A percentile compares a stretch with the other conserved stretches of the same genome.
Conservation (phyloP, 2,329 filamentous ascomycete species). For the Colletotrichum liriopes region DNA sequence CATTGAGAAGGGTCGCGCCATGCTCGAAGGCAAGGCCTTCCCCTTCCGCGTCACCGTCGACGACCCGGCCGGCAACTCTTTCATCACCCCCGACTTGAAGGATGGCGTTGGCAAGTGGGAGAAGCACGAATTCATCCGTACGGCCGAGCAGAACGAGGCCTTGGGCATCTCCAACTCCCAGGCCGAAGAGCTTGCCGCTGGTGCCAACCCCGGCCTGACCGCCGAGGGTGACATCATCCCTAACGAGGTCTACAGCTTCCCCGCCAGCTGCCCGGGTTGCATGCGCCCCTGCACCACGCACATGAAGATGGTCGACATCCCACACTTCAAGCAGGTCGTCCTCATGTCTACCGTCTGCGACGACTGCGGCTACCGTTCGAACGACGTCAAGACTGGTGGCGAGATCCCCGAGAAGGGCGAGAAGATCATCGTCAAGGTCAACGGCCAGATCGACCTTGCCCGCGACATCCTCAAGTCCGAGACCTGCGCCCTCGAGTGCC, state of each 20-base stretch:
- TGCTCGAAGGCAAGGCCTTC: slow-evolving; percentile 83
- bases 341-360: slow-evolving; percentile 96
- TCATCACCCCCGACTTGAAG: slow-evolving; percentile 89
- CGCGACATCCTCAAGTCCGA: slow-evolving; percentile 98
- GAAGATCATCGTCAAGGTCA: slow-evolving; percentile 84
- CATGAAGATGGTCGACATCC: slow-evolving; percentile 99
- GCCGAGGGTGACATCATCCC: slow-evolving; percentile 87
- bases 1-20: slow-evolving; percentile 80
- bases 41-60: slow-evolving; percentile 92
- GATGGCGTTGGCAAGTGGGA: slow-evolving; percentile 90
- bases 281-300: slow-evolving; percentile 88
- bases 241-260: slow-evolving; percentile 94
- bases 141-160: slow-evolving; percentile 86
- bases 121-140: slow-evolving; percentile 87
- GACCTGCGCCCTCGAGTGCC: slow-evolving; percentile 88
- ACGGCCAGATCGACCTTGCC: slow-evolving; percentile 77
- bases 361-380: slow-evolving; percentile 92
- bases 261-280: slow-evolving; percentile 92
- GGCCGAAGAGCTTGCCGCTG: slow-evolving; percentile 66
- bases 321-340: slow-evolving; percentile 97
- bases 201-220: slow-evolving; percentile 62
- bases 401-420: slow-evolving; percentile 90
- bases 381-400: slow-evolving; percentile 98
- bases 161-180: slow-evolving; percentile 82
- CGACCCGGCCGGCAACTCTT: slow-evolving; percentile 95